Evolutionary conservation across 305 asterid genomes (phyloP).

Genomic region (Ajuga reptans): DNA sequence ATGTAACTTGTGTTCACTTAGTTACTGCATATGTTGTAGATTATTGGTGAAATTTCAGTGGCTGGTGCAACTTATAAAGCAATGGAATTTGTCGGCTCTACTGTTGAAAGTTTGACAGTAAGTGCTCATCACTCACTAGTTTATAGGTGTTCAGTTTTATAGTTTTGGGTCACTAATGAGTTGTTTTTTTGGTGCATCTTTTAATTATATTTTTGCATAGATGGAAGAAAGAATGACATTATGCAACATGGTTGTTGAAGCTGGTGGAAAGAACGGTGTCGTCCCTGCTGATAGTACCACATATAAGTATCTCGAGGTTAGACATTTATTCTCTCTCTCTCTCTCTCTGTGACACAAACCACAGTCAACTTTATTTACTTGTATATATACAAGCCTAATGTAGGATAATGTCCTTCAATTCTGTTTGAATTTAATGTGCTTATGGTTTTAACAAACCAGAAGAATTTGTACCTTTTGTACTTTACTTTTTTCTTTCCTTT

Average conservation of each 20-base stretch:
- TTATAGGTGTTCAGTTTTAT: background rate
- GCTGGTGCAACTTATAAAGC: conserved; percentile 96
- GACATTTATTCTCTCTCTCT: background rate
- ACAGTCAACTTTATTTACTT: background rate
- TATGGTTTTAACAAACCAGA: background rate
- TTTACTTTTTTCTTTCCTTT: background rate
- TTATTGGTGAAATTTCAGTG: conserved; percentile 94
- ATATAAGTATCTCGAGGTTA: conserved; percentile 76
- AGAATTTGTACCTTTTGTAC: background rate
- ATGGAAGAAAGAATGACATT: conserved; percentile 99
- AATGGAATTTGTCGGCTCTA: conserved; percentile 88
- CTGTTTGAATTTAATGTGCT: background rate
- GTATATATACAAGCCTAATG: background rate
- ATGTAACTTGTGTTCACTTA: conserved; percentile 21
- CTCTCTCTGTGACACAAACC: background rate
- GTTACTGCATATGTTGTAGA: conserved; percentile 37
- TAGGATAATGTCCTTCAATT: background rate
- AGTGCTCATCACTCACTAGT: conserved; percentile 19
- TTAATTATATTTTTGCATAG: conserved; percentile 26
- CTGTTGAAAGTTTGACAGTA: conserved; percentile 87
- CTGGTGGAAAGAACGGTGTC: conserved; percentile 94
- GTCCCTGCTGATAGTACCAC: conserved; percentile 93
- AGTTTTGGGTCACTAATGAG: background rate
- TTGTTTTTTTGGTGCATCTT: background rate
- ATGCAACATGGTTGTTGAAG: conserved; percentile 97